A percentile compares a stretch with the other conserved stretches of the same genome.
phyloP scores from a whole-genome alignment of 352 stramenopile genomes.

The Nannochloropsis limnetica region DNA sequence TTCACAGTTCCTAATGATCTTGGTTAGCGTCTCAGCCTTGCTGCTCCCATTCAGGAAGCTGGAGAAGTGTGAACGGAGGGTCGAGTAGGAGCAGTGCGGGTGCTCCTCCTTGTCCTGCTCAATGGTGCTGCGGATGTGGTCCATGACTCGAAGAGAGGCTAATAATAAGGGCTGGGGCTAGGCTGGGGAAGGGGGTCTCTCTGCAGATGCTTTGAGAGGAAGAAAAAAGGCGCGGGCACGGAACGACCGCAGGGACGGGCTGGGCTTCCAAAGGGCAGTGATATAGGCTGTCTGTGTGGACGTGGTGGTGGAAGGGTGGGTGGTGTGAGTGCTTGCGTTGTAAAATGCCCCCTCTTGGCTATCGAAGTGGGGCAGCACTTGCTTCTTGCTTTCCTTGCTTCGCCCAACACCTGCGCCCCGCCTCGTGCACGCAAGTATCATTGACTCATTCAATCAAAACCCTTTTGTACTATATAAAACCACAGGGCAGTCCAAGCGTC shows the following conservation, averaged over 20 bases:
- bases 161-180: not conserved
- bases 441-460: not conserved
- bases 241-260: not conserved
- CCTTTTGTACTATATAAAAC: not conserved
- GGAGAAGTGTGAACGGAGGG: not conserved
- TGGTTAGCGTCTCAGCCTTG: conserved; percentile 1
- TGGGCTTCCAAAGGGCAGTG: not conserved
- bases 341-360: no score
- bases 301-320: not conserved
- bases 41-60: conserved; percentile 4
- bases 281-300: not conserved
- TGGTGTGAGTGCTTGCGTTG: not conserved
- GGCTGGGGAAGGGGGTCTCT: not conserved
- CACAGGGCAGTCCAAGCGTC: not conserved
- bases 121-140: conserved; percentile 5
- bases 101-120: not conserved
- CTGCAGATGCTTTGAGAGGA: not conserved
- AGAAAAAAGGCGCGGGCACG: not conserved
- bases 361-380: no score
- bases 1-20: not conserved
- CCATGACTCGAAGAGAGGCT: not conserved
- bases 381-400: not conserved
- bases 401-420: no score
- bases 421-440: no score
- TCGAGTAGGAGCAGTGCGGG: conserved; percentile 23